Conservation (phyloP, 345 rosid species). For the Salix brachista region DNA sequence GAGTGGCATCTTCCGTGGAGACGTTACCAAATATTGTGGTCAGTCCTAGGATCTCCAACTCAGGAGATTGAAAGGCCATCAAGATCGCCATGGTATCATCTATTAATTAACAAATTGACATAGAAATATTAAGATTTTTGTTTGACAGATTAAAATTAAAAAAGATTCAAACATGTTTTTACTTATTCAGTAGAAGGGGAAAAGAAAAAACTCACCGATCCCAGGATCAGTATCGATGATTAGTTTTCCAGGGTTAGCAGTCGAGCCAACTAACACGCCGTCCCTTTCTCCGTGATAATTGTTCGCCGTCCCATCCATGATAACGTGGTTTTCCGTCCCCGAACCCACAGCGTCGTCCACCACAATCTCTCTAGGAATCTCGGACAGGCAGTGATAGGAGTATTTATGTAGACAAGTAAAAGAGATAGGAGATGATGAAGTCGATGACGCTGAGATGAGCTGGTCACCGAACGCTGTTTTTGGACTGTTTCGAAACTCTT, state of each 20-base stretch:
- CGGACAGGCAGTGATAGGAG: no score
- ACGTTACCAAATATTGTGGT: constrained; percentile 91
- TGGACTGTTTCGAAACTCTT: no score
- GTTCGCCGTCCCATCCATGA: constrained; percentile 29
- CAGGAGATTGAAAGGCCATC: constrained; percentile 87
- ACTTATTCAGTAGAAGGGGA: background rate
- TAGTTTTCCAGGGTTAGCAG: constrained; percentile 50
- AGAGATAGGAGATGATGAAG: no score
- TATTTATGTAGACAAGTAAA: no score
- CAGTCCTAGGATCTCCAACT: constrained; percentile 72
- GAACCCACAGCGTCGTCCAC: no score
- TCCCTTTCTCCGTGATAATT: constrained; percentile 18
- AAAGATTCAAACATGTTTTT: background rate
- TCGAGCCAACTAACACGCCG: constrained; percentile 20
- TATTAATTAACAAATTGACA: constrained; percentile 13
- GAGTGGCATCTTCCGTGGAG: constrained; percentile 62
- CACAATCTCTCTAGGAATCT: no score
- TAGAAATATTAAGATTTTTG: no score
- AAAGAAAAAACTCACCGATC: constrained; percentile 57
- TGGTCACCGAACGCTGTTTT: no score
- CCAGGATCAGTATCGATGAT: constrained; percentile 98
- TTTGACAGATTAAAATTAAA: background rate
- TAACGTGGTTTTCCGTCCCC: background rate
- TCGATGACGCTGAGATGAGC: no score
- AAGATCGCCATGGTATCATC: constrained; percentile 94